These are phyloP conservation scores for Pichia scutulata DNA, from an alignment of 805 yeast species.

Conservation along the genomic window DNA sequence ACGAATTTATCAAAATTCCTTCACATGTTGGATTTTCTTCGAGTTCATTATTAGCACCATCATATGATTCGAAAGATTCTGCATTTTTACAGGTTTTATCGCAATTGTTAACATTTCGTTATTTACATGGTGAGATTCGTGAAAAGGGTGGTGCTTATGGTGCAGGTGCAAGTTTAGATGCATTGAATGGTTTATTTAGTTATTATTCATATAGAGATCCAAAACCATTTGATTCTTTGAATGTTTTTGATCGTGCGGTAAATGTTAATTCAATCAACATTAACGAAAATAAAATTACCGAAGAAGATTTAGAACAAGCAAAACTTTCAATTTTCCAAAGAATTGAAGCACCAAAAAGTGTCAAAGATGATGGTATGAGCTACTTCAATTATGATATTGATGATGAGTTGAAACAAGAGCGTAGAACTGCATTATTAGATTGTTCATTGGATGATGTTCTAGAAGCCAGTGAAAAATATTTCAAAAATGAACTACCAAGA, in stretches of 20 bases:
- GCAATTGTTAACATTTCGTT: constrained; percentile 71
- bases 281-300: constrained; percentile 24
- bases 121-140: constrained; percentile 81
- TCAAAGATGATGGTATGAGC: constrained; percentile 67
- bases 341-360: constrained; percentile 82
- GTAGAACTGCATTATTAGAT: constrained; percentile 68
- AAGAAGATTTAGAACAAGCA: constrained; percentile 75
- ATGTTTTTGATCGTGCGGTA: constrained; percentile 48
- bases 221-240: constrained; percentile 62
- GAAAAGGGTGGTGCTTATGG: constrained; percentile 99
- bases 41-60: constrained; percentile 54
- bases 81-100: constrained; percentile 80
- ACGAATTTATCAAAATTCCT: constrained; percentile 54
- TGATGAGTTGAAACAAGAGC: constrained; percentile 68
- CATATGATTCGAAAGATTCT: constrained; percentile 64
- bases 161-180: constrained; percentile 83
- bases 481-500: constrained; percentile 21
- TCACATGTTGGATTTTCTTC: constrained; percentile 86
- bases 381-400: constrained; percentile 62
- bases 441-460: constrained; percentile 56
- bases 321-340: constrained; percentile 86
- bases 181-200: constrained; percentile 70
- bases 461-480: constrained; percentile 60
- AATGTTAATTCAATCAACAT: constrained; percentile 33
- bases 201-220: constrained; percentile 95